Evolutionary conservation across 2,329 filamentous ascomycete genomes (phyloP).

Genomic region (Pseudofabraea citricarpa): DNA sequence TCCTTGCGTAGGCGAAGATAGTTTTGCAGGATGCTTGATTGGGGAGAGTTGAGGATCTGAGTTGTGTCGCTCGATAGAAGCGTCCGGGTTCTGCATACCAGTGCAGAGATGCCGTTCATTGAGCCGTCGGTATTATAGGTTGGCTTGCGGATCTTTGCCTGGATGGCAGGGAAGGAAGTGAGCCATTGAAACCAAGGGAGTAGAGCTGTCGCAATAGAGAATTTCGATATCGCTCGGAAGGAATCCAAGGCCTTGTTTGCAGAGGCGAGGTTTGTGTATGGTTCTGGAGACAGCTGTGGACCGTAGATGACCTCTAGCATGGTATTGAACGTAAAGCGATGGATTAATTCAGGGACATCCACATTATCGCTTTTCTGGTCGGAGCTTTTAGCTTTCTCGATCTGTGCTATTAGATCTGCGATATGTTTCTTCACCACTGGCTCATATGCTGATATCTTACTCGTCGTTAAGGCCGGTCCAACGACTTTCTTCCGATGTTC

Average conservation of each 20-base stretch:
- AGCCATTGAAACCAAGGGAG: slow-evolving; percentile 1
- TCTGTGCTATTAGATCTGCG: background rate
- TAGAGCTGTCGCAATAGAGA: background rate
- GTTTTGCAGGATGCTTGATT: slow-evolving; percentile 3
- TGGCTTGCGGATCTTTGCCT: background rate
- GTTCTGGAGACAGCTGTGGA: background rate
- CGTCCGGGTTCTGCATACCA: background rate
- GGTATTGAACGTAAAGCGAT: slow-evolving; percentile 7
- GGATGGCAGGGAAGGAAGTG: background rate
- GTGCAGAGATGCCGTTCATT: background rate
- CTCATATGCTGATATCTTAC: background rate
- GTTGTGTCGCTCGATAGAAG: background rate
- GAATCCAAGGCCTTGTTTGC: background rate
- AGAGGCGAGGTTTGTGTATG: background rate
- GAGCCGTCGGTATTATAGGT: slow-evolving; percentile 1
- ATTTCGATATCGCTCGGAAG: background rate
- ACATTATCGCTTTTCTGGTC: background rate
- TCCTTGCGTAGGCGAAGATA: background rate
- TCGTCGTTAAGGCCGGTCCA: slow-evolving; percentile 3
- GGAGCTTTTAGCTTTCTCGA: background rate
- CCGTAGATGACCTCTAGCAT: slow-evolving; percentile 5
- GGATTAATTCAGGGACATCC: slow-evolving; percentile 1
- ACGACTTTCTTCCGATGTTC: slow-evolving; percentile 5
- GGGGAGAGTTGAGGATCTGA: background rate
- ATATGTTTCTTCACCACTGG: slow-evolving; percentile 2